These are phyloP conservation scores for Penicillium hesseltinei DNA, from an alignment of 2,329 filamentous ascomycete genomes.

Conservation along the genomic window DNA sequence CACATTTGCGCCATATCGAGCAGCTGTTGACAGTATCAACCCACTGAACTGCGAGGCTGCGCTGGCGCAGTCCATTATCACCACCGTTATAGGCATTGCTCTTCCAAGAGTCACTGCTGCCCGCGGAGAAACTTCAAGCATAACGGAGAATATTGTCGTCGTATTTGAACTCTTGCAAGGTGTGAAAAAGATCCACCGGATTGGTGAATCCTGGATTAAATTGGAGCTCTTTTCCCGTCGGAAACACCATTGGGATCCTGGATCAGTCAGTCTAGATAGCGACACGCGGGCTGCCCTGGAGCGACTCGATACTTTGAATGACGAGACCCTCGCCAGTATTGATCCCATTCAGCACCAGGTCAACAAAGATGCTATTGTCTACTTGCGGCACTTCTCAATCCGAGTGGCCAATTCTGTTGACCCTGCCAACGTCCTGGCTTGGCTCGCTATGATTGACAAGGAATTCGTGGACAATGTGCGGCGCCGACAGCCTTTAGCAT, in stretches of 20 bases:
- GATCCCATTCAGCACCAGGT: slow-evolving; percentile 31
- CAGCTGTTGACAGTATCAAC: slow-evolving; percentile 35
- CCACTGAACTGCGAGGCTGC: slow-evolving; percentile 40
- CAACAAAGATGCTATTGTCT: slow-evolving; percentile 29
- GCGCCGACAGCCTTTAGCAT: slow-evolving; percentile 30
- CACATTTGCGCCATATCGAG: slow-evolving; percentile 36
- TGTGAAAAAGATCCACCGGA: slow-evolving; percentile 34
- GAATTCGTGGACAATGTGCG: slow-evolving; percentile 33
- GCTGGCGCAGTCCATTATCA: slow-evolving; percentile 38
- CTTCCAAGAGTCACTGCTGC: slow-evolving; percentile 34
- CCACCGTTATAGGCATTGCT: slow-evolving; percentile 36
- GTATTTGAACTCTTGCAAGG: slow-evolving; percentile 39
- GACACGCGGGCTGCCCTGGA: slow-evolving; percentile 29
- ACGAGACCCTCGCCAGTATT: slow-evolving; percentile 26
- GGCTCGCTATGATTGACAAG: slow-evolving; percentile 34
- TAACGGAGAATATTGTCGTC: slow-evolving; percentile 38
- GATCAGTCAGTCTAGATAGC: slow-evolving; percentile 23
- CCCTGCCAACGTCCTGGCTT: slow-evolving; percentile 34
- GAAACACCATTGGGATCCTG: slow-evolving; percentile 46
- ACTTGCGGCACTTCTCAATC: slow-evolving; percentile 31
- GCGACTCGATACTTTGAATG: slow-evolving; percentile 29
- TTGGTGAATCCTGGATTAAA: slow-evolving; percentile 45
- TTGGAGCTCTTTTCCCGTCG: slow-evolving; percentile 52
- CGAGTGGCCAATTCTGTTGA: slow-evolving; percentile 26
- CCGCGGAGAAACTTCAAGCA: slow-evolving; percentile 30